Evolutionary conservation across 805 yeast genomes (phyloP), one percentile per base, ranked within the genome.

Genomic region (Yamadazyma ubonensis): DNA sequence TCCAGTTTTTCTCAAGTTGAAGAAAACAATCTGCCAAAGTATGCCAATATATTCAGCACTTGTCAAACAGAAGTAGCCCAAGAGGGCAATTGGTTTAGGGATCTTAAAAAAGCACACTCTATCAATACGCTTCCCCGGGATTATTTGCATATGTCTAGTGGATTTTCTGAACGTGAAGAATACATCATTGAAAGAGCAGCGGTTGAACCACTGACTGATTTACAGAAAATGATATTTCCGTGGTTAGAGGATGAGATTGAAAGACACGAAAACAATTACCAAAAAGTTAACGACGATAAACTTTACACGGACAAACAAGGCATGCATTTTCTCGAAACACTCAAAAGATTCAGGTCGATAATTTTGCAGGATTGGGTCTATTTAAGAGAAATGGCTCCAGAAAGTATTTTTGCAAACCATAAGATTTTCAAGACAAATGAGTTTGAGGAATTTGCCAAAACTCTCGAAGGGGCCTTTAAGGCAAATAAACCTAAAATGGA

Each of bases 181-280:
- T 42, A 42, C 17, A 14, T 18, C 12, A 12, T 42, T 9, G 34
- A 26, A 5, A 18, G 45, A 15, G 33, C 18, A 4, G 6, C 8
- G 3, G 8, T 25, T 3, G 16, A 3, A 9, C 40, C 42, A 14
- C 37, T 42, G 3, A 30, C 29, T 2, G 10, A 25, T 6, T 33
- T 42, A 10, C 11, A 29, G 17, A 33, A 20, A 19, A 38, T 26
- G 33, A 42, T 42, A 15, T 42, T 42, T 16, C 45, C 45, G 4
- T 42, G 45, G 45, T 27, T 42, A 10, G 45, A 42, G 20, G 42
- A 19, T 7, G 33, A 6, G 3, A 20, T 4, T n/a, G n/a, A 39
- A 28, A 12, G n/a, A 6, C 14, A 20, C 5, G 21, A 22, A 23
- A 15, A 6, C 9, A 22, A n/a, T 14, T 12, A 27, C 4, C 19